These are phyloP conservation scores for Climacium dendroides DNA, from an alignment of 225 moss, liverwort and hornwort species.

Conservation along the genomic window DNA sequence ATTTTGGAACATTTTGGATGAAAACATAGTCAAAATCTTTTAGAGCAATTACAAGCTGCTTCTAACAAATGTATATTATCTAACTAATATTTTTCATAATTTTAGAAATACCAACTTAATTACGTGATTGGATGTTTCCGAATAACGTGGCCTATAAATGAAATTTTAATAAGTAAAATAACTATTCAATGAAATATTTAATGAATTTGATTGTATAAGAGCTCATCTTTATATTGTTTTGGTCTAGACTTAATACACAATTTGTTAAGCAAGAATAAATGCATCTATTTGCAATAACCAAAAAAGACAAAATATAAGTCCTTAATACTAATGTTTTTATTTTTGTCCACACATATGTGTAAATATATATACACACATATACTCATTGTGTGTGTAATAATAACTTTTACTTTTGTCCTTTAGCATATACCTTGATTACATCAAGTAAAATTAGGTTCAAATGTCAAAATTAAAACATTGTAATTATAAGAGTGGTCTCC, in stretches of 20 bases:
- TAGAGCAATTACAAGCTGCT: too few species aligned
- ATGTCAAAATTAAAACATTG: background rate
- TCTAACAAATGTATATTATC: too few species aligned
- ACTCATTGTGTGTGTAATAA: too few species aligned
- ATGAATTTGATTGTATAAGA: background rate
- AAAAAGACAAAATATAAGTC: background rate
- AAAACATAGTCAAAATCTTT: too few species aligned
- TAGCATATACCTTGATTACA: background rate
- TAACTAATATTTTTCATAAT: background rate
- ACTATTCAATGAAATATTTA: too few species aligned
- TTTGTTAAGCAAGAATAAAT: background rate
- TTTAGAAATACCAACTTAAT: background rate
- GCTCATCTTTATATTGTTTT: background rate
- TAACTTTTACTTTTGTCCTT: background rate
- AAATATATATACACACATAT: too few species aligned
- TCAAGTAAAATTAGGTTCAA: accelerated
- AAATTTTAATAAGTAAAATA: background rate
- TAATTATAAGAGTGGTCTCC: background rate
- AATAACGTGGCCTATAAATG: background rate
- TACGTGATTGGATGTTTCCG: accelerated
- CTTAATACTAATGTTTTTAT: background rate
- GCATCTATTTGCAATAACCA: background rate
- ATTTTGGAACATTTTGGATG: too few species aligned
- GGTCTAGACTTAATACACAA: background rate
- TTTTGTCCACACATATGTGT: accelerated